Evolutionary conservation across 768 basidiomycete genomes (phyloP).

Genomic region (Amanita molliuscula): DNA sequence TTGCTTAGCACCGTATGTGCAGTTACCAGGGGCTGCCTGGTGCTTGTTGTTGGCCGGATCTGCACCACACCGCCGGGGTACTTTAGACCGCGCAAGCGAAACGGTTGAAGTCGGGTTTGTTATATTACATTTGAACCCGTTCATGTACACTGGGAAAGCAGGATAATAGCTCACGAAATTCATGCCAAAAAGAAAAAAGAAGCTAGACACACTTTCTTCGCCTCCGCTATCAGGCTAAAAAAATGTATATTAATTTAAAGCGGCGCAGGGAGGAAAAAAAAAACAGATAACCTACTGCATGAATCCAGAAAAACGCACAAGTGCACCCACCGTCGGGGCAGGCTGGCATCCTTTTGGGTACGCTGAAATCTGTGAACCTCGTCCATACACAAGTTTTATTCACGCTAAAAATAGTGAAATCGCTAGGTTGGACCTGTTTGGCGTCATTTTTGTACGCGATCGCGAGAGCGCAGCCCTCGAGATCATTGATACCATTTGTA

Average conservation of each 20-base stretch:
- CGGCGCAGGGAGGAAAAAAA: background rate
- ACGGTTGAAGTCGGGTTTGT: constrained; percentile 41
- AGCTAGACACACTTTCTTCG: constrained; percentile 37
- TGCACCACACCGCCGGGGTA: constrained; percentile 57
- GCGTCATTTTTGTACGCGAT: constrained; percentile 70
- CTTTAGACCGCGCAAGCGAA: constrained; percentile 41
- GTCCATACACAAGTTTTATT: constrained; percentile 72
- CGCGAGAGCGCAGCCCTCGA: constrained; percentile 57
- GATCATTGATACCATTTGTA: constrained; percentile 41
- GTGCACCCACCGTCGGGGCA: constrained; percentile 55
- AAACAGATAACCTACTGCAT: constrained; percentile 28
- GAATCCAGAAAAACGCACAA: constrained; percentile 72
- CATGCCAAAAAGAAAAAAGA: background rate
- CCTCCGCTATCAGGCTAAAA: constrained; percentile 39
- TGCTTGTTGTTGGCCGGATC: constrained; percentile 38
- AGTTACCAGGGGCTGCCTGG: constrained; percentile 42
- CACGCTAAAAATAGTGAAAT: constrained; percentile 65
- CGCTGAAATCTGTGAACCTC: constrained; percentile 57
- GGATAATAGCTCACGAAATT: background rate
- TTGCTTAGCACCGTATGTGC: constrained; percentile 63
- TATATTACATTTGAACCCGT: constrained; percentile 59
- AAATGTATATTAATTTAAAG: background rate
- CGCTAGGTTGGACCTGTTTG: constrained; percentile 44
- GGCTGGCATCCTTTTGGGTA: constrained; percentile 58
- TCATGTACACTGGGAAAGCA: constrained; percentile 41